These are phyloP conservation scores for Naumovozyma dairenensis DNA, from an alignment of 805 yeast species.

Conservation along the genomic window DNA sequence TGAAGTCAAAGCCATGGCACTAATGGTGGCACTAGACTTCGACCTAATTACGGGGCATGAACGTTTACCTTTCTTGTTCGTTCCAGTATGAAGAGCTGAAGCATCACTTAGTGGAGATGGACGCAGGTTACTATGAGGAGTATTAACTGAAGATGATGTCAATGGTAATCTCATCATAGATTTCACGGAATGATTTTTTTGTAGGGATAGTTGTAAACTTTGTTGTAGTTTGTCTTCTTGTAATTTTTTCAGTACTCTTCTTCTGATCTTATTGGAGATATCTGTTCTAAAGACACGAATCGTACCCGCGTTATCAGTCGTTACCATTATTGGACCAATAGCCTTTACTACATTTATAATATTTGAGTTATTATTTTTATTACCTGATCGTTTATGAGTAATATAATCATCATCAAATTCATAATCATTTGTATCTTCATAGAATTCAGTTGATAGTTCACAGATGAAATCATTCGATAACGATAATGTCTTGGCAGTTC, in stretches of 20 bases:
- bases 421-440: conserved; percentile 3
- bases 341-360: conserved; percentile 21
- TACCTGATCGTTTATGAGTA: too few relatives aligned
- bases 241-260: conserved; percentile 22
- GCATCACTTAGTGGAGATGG: too few relatives aligned
- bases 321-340: conserved; percentile 48
- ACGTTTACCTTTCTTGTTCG: too few relatives aligned
- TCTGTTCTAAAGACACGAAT: conserved; percentile 78
- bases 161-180: too few relatives aligned
- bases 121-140: too few relatives aligned
- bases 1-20: not conserved
- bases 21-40: not conserved
- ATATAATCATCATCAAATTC: not conserved
- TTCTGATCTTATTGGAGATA: conserved; percentile 43
- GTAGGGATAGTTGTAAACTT: too few relatives aligned
- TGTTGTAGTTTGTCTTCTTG: conserved; percentile 6
- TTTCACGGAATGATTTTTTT: too few relatives aligned
- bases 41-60: not conserved
- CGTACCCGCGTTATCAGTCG: conserved; percentile 64
- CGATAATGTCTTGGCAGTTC: conserved; percentile 53
- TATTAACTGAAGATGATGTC: too few relatives aligned
- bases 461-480: conserved; percentile 72
- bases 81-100: too few relatives aligned
- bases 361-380: not conserved
- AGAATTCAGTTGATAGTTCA: conserved; percentile 39